A percentile compares a stretch with the other conserved stretches of the same genome.
These are phyloP conservation scores for Amaranthus palmeri DNA, from an alignment of 148 eudicot species.

Conservation along the genomic window DNA sequence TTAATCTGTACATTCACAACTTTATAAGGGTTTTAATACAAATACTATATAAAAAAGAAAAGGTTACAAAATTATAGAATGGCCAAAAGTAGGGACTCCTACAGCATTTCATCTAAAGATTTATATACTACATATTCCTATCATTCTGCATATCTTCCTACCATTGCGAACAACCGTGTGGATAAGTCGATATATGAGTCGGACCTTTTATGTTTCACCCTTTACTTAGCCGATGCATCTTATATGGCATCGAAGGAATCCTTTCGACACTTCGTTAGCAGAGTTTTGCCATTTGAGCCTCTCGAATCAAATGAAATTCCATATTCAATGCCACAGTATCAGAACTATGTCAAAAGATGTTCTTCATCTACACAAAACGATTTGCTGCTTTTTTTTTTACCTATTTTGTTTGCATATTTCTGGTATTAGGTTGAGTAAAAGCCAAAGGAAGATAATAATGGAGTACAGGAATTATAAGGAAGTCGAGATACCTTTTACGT, in stretches of 20 bases:
- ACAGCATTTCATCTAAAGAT: not conserved
- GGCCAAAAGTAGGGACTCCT: conserved; percentile 20
- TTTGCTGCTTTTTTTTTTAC: conserved; percentile 25
- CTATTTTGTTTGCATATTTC: conserved; percentile 20
- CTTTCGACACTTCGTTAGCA: conserved; percentile 24
- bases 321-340: not conserved
- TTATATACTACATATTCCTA: conserved; percentile 3
- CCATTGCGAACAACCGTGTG: not conserved
- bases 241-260: conserved; percentile 13
- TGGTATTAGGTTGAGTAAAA: conserved; percentile 1
- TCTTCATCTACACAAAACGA: conserved; percentile 26
- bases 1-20: conserved; percentile 31
- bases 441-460: not conserved
- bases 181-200: not conserved
- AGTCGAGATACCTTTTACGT: conserved; percentile 63
- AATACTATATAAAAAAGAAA: conserved; percentile 5
- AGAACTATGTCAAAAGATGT: conserved; percentile 9
- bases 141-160: conserved; percentile 17
- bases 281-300: conserved; percentile 4
- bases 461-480: not conserved
- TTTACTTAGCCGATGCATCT: conserved; percentile 6
- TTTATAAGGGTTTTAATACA: conserved; percentile 15
- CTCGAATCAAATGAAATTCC: not conserved
- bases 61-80: conserved; percentile 27
- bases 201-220: not conserved